Evolutionary conservation across 495 filamentous ascomycete genomes (phyloP).

Genomic region (Penicillium lividum): DNA sequence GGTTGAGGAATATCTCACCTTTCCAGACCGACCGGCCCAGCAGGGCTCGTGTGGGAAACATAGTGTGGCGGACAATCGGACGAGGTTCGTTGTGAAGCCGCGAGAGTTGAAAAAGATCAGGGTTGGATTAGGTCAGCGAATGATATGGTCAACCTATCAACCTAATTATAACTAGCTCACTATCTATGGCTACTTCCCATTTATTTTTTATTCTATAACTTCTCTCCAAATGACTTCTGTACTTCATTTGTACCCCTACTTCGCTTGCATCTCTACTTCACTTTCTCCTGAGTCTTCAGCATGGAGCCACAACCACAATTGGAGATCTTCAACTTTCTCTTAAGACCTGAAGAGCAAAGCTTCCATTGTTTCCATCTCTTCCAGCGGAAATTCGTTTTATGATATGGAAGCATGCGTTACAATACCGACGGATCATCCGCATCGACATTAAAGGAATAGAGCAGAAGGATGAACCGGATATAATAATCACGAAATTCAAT

Average conservation of each 20-base stretch:
- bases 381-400: conserved; percentile 1
- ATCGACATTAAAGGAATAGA: background rate
- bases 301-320: conserved; percentile 1
- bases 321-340: background rate
- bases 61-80: conserved; percentile 32
- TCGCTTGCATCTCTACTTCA: background rate
- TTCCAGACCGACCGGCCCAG: conserved; percentile 74
- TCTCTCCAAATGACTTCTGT: background rate
- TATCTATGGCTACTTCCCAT: no score
- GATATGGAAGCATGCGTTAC: conserved; percentile 1
- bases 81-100: conserved; percentile 6
- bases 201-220: background rate
- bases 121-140: conserved; percentile 6
- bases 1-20: conserved; percentile 46
- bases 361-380: background rate
- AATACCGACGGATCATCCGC: background rate
- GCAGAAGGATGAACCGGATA: no score
- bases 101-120: conserved; percentile 23
- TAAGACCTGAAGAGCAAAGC: background rate
- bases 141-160: background rate
- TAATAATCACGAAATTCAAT: background rate
- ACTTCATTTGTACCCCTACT: no score
- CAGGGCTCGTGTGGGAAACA: conserved; percentile 63
- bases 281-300: background rate
- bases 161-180: no score